Evolutionary conservation across 164 flowering plant genomes (phyloP), one percentile per base, ranked within the genome.

Genomic region (Berberis vulgaris): DNA sequence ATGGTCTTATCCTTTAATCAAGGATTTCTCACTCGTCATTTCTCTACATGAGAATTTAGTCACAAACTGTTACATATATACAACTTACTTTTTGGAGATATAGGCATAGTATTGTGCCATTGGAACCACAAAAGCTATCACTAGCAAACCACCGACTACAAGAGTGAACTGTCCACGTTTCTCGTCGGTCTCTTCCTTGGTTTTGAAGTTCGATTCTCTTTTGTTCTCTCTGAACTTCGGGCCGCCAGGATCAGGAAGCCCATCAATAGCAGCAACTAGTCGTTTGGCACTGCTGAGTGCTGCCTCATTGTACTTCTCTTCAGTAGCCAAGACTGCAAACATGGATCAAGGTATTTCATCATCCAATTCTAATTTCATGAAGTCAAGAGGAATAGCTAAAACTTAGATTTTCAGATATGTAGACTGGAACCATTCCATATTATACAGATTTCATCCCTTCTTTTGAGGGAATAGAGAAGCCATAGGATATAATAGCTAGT

Each of bases 51-150:
- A 52, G n/a, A 10, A 10, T 52, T 50, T 52, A 3, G n/a, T 26
- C 10, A 52, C 54, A 1, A 5, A 1, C n/a, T 26, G 26, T 26
- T 26, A 26, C 26, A 26, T 52, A 6, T 11, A 52, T 43, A 41
- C 57, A 45, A 47, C 52, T 54, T 68, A 77, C 68, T 74, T 74
- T 67, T 65, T 77, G 54, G 99, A 91, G 71, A 94, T 84, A 75
- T 95, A 94, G 8, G 97, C 98, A 67, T 94, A 90, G 74, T 94
- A 94, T 73, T 94, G 98, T 61, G 93, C 96, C 99, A 95, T 95
- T 40, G 99, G 99, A 73, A 95, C 97, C 63, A 95, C 96, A 69
- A 95, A 95, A 38, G 97, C 97, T 68, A 95, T 86, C 41, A 86
- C 97, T 70, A 95, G 66, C 80, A 95, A 74, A 66, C 97, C 99